Conservation (phyloP, 805 yeast genomes). For the Metschnikowia aberdeeniae region DNA sequence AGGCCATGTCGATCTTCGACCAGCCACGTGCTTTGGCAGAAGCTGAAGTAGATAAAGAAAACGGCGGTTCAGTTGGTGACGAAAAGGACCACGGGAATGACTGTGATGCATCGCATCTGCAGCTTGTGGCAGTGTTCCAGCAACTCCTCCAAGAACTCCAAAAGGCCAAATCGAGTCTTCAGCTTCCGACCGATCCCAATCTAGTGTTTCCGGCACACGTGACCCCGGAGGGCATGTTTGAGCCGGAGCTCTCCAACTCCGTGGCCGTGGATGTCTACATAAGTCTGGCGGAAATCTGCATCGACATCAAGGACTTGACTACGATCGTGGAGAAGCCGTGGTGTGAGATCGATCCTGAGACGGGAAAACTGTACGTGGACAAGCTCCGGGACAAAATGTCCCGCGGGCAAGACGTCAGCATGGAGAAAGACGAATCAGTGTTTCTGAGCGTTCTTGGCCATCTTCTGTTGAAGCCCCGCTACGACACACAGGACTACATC, state of each 20-base stretch:
- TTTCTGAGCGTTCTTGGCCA: slow-evolving; percentile 23
- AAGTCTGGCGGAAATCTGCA: slow-evolving; percentile 57
- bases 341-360: slow-evolving; percentile 45
- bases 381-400: slow-evolving; percentile 52
- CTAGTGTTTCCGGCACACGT: slow-evolving; percentile 57
- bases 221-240: slow-evolving; percentile 32
- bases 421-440: slow-evolving; percentile 8
- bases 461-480: slow-evolving; percentile 27
- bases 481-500: slow-evolving; percentile 45
- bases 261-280: slow-evolving; percentile 56
- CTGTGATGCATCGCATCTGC: slow-evolving; percentile 10
- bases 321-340: slow-evolving; percentile 58
- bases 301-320: slow-evolving; percentile 53
- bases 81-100: no score
- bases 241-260: slow-evolving; percentile 45
- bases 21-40: not conserved
- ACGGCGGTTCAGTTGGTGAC: not conserved
- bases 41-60: no score
- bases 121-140: slow-evolving; percentile 24
- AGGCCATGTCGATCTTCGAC: slow-evolving; percentile 19
- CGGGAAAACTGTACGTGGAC: slow-evolving; percentile 56
- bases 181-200: slow-evolving; percentile 51
- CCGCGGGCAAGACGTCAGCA: slow-evolving; percentile 11
- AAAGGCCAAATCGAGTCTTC: slow-evolving; percentile 23
- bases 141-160: slow-evolving; percentile 22